phyloP scores from a whole-genome alignment of 1,139 yeast genomes.

The Hanseniaspora sp. region DNA sequence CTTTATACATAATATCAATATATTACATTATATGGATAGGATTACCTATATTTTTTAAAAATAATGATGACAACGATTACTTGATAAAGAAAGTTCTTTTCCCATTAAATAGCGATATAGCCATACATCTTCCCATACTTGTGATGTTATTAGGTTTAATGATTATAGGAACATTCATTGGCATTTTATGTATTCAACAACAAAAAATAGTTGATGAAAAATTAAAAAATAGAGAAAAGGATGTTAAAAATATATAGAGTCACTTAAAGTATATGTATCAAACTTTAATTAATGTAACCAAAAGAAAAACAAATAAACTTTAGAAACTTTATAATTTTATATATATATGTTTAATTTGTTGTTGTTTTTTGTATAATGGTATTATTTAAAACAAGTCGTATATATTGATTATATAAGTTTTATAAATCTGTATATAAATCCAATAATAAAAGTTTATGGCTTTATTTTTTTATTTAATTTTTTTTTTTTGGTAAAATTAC shows the following conservation, averaged over 20 bases:
- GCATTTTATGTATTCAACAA: conserved; percentile 18
- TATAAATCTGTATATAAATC: neutral
- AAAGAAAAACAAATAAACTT: neutral
- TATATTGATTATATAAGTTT: neutral
- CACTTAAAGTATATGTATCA: no score
- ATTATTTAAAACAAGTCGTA: conserved; percentile 9
- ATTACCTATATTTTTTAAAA: conserved; percentile 22
- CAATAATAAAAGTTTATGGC: neutral
- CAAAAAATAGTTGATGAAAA: neutral
- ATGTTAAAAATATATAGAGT: no score
- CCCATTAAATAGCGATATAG: conserved; percentile 26
- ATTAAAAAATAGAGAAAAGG: neutral
- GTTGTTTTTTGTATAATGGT: conserved; percentile 11
- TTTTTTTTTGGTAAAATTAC: neutral
- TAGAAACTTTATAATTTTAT: neutral
- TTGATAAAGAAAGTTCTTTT: conserved; percentile 20
- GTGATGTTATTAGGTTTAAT: conserved; percentile 23
- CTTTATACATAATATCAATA: conserved; percentile 17
- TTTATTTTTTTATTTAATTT: neutral
- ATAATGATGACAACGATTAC: neutral
- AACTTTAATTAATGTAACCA: no score
- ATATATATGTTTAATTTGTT: conserved; percentile 2
- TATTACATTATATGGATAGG: conserved; percentile 27
- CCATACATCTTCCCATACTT: conserved; percentile 26
- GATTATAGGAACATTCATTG: conserved; percentile 25